Conservation (phyloP, 2,329 filamentous ascomycete species). For the Fusarium liriodendri region DNA sequence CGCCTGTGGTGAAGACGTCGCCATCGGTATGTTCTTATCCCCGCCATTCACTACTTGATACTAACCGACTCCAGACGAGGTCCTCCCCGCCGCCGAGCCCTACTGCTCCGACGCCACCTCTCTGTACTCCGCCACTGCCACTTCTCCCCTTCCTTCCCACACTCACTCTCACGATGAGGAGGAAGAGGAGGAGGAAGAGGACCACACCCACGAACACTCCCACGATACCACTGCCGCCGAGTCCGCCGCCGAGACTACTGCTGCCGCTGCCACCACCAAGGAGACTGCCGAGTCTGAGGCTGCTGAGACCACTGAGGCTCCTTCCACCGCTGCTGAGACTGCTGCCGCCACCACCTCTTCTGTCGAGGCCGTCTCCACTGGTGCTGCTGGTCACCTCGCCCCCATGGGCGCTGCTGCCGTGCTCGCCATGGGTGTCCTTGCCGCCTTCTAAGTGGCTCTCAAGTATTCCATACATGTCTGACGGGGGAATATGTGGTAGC, state of each 20-base stretch:
- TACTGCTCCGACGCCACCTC: neutral
- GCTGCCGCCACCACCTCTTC: neutral
- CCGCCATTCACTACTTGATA: neutral
- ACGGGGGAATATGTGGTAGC: neutral
- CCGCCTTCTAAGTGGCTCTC: neutral
- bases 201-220: neutral
- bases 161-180: constrained; percentile 5
- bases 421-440: constrained; percentile 2
- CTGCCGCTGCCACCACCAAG: neutral
- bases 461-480: neutral
- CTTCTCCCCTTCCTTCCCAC: neutral
- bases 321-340: neutral
- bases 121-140: constrained; percentile 1
- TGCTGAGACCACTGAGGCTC: neutral
- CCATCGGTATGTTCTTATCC: neutral
- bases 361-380: neutral
- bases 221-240: neutral
- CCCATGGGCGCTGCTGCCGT: constrained; percentile 6
- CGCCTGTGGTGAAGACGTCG: constrained; percentile 1
- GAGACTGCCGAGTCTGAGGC: neutral
- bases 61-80: neutral
- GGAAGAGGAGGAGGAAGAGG: constrained; percentile 1
- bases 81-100: neutral
- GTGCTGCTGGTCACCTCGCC: neutral
- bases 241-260: neutral